Evolutionary conservation across 1,284 basidiomycete species (phyloP).

Genomic region (Clitocybe nebularis): DNA sequence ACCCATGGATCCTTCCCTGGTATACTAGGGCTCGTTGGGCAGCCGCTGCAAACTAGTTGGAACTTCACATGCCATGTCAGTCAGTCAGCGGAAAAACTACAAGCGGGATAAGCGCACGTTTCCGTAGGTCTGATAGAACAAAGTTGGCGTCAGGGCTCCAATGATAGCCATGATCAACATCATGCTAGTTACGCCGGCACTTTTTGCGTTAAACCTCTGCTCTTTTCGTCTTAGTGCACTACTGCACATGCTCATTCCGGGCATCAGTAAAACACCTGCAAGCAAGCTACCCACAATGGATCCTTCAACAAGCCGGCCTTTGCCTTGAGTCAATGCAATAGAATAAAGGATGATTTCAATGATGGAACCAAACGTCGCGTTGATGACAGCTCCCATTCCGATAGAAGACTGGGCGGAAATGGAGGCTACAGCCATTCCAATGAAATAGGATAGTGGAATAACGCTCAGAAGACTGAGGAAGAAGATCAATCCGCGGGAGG

Average conservation of each 20-base stretch:
- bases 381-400: constrained; percentile 99
- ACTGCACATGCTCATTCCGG: constrained; percentile 95
- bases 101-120: constrained; percentile 60
- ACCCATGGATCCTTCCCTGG: constrained; percentile 62
- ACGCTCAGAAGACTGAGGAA: constrained; percentile 84
- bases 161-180: constrained; percentile 99
- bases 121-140: constrained; percentile 99
- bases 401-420: constrained; percentile 98
- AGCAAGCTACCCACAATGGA: constrained; percentile 93
- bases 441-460: constrained; percentile 98
- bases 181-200: constrained; percentile 97
- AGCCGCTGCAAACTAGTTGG: constrained; percentile 90
- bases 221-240: constrained; percentile 91
- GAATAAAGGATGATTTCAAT: constrained; percentile 96
- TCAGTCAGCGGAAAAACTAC: constrained; percentile 2
- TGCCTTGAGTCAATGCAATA: constrained; percentile 86
- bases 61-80: constrained; percentile 52
- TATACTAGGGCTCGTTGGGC: constrained; percentile 51
- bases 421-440: constrained; percentile 99
- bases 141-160: constrained; percentile 90
- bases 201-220: constrained; percentile 97
- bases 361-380: constrained; percentile 97
- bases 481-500: constrained; percentile 83
- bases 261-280: constrained; percentile 96
- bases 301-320: constrained; percentile 94